Conservation (phyloP, 305 asterid species). For the Fraxinus nigra region DNA sequence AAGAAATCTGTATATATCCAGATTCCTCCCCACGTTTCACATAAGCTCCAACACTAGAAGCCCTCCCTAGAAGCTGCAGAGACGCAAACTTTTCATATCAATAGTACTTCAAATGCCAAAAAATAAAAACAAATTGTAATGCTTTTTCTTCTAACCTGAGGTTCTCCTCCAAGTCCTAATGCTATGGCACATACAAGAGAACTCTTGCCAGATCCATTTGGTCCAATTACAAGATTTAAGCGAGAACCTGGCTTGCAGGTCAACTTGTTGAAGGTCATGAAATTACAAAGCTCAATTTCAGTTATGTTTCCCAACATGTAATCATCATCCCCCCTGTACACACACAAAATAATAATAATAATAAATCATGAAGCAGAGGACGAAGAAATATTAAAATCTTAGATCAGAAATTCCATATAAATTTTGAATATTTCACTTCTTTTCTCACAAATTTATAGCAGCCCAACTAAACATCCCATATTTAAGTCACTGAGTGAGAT, state of each 20-base stretch:
- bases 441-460: neutral
- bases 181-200: conserved; percentile 98
- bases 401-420: neutral
- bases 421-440: neutral
- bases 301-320: conserved; percentile 78
- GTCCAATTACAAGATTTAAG: conserved; percentile 92
- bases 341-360: neutral
- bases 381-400: conserved; percentile 4
- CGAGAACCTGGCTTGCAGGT: conserved; percentile 78
- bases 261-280: conserved; percentile 80
- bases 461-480: neutral
- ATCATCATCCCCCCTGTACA: conserved; percentile 78
- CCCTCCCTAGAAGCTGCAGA: conserved; percentile 88
- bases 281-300: conserved; percentile 76
- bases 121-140: conserved; percentile 9
- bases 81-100: conserved; percentile 14
- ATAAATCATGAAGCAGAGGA: too few relatives aligned
- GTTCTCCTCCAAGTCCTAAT: conserved; percentile 94
- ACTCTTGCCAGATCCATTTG: conserved; percentile 98
- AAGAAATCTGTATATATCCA: conserved; percentile 65
- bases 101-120: conserved; percentile 14
- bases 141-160: conserved; percentile 52
- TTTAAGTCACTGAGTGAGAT: conserved; percentile 1
- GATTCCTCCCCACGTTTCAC: conserved; percentile 97
- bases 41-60: conserved; percentile 82